Conservation (phyloP, 106 monocot genomes). For the Dactylorhiza incarnata region DNA sequence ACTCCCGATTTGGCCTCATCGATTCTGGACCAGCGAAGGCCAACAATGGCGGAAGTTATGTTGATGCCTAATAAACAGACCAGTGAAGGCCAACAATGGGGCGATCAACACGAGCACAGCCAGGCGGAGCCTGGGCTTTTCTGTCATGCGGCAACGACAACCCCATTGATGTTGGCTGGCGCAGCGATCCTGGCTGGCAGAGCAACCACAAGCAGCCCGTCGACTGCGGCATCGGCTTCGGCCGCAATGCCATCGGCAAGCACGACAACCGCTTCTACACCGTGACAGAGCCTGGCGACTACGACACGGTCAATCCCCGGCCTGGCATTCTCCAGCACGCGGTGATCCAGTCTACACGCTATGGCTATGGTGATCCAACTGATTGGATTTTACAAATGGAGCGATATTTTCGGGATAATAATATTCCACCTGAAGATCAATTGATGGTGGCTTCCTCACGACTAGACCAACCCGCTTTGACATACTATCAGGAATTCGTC, state of each 20-base stretch:
- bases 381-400: too few species aligned
- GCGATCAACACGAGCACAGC: slow-evolving; percentile 9
- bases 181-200: slow-evolving; percentile 35
- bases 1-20: too few species aligned
- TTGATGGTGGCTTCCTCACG: too few species aligned
- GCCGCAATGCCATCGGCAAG: slow-evolving; percentile 37
- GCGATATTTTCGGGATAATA: too few species aligned
- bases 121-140: slow-evolving; percentile 14
- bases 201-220: slow-evolving; percentile 32
- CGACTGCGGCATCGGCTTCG: slow-evolving; percentile 43
- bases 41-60: too few species aligned
- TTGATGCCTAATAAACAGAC: too few species aligned
- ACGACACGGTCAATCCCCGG: slow-evolving; percentile 29
- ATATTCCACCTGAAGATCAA: too few species aligned
- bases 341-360: slow-evolving; percentile 33
- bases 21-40: too few species aligned
- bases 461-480: too few species aligned
- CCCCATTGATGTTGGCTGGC: slow-evolving; percentile 48
- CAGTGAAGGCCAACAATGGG: too few species aligned
- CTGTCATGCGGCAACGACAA: slow-evolving; percentile 35
- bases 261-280: slow-evolving; percentile 29
- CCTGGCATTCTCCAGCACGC: slow-evolving; percentile 40
- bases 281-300: slow-evolving; percentile 31
- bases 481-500: too few species aligned
- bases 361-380: too few species aligned